These are phyloP conservation scores for Penicillium macrosclerotiorum DNA, from an alignment of 495 filamentous ascomycete genomes.

Conservation along the genomic window DNA sequence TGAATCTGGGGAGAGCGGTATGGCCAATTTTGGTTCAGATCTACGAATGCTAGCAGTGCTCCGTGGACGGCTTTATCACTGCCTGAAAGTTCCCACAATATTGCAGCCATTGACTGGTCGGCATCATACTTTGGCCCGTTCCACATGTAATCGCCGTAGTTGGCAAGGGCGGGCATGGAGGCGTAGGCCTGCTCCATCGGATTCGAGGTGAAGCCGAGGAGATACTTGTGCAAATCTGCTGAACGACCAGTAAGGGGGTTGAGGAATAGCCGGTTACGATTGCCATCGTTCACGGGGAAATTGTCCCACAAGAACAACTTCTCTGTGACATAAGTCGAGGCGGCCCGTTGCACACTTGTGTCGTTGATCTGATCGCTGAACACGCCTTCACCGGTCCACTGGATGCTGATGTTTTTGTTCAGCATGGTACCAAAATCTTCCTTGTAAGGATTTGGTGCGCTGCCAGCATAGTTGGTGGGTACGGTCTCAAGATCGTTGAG, in stretches of 20 bases:
- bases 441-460: constrained; percentile 13
- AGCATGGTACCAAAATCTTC: constrained; percentile 14
- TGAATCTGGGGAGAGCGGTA: constrained; percentile 4
- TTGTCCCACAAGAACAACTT: constrained; percentile 17
- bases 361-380: constrained; percentile 18
- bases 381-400: constrained; percentile 18
- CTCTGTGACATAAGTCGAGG: constrained; percentile 12
- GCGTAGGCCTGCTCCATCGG: constrained; percentile 15
- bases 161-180: constrained; percentile 13
- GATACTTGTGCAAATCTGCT: constrained; percentile 8
- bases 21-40: constrained; percentile 18
- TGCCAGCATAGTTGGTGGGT: constrained; percentile 16
- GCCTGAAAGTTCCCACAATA: constrained; percentile 10
- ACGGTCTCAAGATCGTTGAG: constrained; percentile 15
- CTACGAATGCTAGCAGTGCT: constrained; percentile 9
- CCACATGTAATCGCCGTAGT: constrained; percentile 17
- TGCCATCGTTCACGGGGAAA: constrained; percentile 17
- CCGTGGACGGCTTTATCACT: constrained; percentile 4
- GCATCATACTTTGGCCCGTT: constrained; percentile 11
- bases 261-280: constrained; percentile 13
- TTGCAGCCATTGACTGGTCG: constrained; percentile 3
- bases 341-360: constrained; percentile 10
- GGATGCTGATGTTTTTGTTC: constrained; percentile 16
- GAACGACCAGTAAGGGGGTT: constrained; percentile 14
- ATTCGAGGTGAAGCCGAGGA: constrained; percentile 18